Percentiles rank a stretch among this genome's conserved stretches.
Evolutionary conservation across 225 moss, liverwort and hornwort species (phyloP).

Genomic region (Thuidium tamariscinum): DNA sequence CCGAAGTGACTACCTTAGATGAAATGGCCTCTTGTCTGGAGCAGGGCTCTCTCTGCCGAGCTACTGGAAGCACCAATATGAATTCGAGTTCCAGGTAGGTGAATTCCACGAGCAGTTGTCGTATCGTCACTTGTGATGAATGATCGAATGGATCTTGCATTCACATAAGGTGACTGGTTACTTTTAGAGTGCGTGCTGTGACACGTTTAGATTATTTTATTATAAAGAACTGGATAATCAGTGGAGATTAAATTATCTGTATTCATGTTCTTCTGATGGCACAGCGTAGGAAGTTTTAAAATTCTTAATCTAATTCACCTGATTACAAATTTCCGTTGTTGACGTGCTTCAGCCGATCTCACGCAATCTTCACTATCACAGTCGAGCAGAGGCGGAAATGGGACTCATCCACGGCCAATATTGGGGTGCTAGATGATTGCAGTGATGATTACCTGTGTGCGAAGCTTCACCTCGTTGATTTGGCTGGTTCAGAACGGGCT

Average conservation of each 20-base stretch:
- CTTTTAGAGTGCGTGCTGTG: not conserved
- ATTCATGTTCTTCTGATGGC: not conserved
- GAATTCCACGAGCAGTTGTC: not conserved
- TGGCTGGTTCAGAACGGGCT: conserved; percentile 92
- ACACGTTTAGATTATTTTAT: not conserved
- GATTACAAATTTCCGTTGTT: not conserved
- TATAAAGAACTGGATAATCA: not conserved
- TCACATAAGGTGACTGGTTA: not conserved
- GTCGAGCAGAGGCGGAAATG: conserved; percentile 87
- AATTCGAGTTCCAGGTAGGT: conserved; percentile 87
- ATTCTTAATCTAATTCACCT: not conserved
- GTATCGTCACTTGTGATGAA: not conserved
- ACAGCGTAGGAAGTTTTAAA: not conserved
- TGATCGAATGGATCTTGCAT: not conserved
- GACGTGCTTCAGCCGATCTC: conserved; percentile 67
- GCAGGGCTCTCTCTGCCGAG: conserved; percentile 94
- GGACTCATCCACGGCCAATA: conserved; percentile 30
- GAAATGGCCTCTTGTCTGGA: conserved; percentile 91
- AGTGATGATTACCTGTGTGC: conserved; percentile 87
- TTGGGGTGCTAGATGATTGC: conserved; percentile 50
- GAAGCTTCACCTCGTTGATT: conserved; percentile 91
- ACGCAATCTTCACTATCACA: conserved; percentile 93
- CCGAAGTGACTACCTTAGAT: conserved; percentile 56
- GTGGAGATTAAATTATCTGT: not conserved
- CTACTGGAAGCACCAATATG: conserved; percentile 97